A percentile compares a stretch with the other conserved stretches of the same genome.
Conservation (phyloP, 345 rosid genomes). For the Iberis pinnata region DNA sequence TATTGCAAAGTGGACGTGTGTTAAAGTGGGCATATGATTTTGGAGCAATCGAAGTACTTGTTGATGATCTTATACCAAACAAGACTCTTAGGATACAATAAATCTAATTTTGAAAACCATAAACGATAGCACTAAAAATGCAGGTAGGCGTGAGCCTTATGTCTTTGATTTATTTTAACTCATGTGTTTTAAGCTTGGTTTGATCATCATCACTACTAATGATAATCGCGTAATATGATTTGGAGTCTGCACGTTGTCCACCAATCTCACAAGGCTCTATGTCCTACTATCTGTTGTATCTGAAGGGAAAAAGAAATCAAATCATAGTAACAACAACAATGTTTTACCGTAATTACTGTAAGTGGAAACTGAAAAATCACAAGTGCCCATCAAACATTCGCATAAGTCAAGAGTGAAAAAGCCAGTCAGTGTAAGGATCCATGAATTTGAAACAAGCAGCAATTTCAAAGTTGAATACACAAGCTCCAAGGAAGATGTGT, state of each 20-base stretch:
- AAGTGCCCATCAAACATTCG: constrained; percentile 32
- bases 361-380: constrained; percentile 39
- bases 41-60: constrained; percentile 72
- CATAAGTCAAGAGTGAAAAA: constrained; percentile 42
- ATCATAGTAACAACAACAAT: constrained; percentile 31
- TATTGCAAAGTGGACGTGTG: too few species aligned
- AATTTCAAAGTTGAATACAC: too few species aligned
- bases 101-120: constrained; percentile 91
- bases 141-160: constrained; percentile 71
- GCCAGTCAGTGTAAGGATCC: too few species aligned
- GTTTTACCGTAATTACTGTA: constrained; percentile 35
- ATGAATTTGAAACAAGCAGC: too few species aligned
- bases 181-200: constrained; percentile 4
- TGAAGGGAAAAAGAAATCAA: too few species aligned
- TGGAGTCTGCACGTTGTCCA: too few species aligned
- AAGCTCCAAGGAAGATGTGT: too few species aligned
- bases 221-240: too few species aligned
- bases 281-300: too few species aligned
- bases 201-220: constrained; percentile 12
- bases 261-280: too few species aligned
- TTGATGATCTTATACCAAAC: constrained; percentile 94
- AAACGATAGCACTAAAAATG: constrained; percentile 64
- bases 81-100: constrained; percentile 83
- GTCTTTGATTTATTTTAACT: constrained; percentile 32
- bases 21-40: too few species aligned